Base-by-base conservation (phyloP, 1,284 basidiomycete species). In the Puccinia hordei region DNA sequence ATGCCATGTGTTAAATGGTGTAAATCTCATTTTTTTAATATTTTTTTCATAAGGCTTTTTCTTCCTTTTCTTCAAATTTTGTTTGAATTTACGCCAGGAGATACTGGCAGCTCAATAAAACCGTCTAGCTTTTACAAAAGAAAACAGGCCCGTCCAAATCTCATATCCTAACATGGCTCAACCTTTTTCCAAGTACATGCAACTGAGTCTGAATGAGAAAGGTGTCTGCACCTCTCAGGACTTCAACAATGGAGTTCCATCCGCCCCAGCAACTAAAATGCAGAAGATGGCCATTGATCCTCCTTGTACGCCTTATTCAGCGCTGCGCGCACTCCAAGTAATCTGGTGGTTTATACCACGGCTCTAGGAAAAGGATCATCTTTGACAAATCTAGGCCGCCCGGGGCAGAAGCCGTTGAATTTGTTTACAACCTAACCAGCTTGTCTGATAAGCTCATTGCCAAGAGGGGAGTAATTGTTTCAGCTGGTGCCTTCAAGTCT, bases 401-500 rank as follows among this genome's bases (percentile, higher is more conserved):
- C 4, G 55, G 55, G 24, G 76, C 76, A 22, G 5, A 55, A 22
- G 76, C 66, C 4, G 35, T 78, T 55, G 66, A 78, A 41, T 68
- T 78, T 61, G 57, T 69, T 9, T 57, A 68, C 55, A 30, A 53
- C 49, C 27, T 53, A 8, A 55, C 51, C 17, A 24, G 49, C 8
- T 17, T 13, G 3, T 72, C 49, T 33, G 30, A 35, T n/a, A 72
- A 51, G 19, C 51, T 55, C 8, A 13, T 35, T 35, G 74, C 74
- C 2, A 68, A 2, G 19, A 83, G 82, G 68, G 85, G 85, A 71
- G 83, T 85, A 57, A 85, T 85, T 51, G 38, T 85, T 44, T 82
- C 82, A 49, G 84, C 84, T 4, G 85, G 85, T 38, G 82, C 84
- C 15, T 83, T 85, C 81, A 81, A 83, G 44, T 83, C 83, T 13